phyloP scores from a whole-genome alignment of 805 yeast species.

The Cyberlindnera veronae region DNA sequence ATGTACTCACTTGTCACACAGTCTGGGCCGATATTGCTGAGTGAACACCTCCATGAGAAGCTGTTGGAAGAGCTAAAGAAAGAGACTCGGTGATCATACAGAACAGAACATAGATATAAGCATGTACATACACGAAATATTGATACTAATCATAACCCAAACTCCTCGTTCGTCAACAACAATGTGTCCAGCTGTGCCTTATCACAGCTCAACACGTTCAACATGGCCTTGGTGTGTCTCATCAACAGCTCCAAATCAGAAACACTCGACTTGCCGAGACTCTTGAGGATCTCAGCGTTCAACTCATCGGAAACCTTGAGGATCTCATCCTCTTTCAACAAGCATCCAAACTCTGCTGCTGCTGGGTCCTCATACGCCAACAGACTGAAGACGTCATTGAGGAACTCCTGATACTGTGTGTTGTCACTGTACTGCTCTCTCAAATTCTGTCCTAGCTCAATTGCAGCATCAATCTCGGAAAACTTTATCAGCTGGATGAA shows the following conservation, averaged over 20 bases:
- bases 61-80: slow-evolving; percentile 21
- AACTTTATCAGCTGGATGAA: slow-evolving; percentile 38
- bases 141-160: slow-evolving; percentile 17
- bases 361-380: slow-evolving; percentile 51
- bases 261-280: slow-evolving; percentile 39
- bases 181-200: slow-evolving; percentile 32
- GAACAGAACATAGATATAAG: background rate
- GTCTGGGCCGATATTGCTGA: slow-evolving; percentile 46
- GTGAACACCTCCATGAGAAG: slow-evolving; percentile 46
- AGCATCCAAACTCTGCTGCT: slow-evolving; percentile 35
- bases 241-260: slow-evolving; percentile 43
- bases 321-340: slow-evolving; percentile 35
- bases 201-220: slow-evolving; percentile 32
- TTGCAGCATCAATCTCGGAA: slow-evolving; percentile 30
- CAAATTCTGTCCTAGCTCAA: slow-evolving; percentile 38
- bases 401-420: slow-evolving; percentile 32
- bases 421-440: slow-evolving; percentile 31
- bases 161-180: slow-evolving; percentile 45
- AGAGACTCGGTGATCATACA: background rate
- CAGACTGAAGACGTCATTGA: slow-evolving; percentile 47
- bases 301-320: slow-evolving; percentile 39
- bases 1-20: slow-evolving; percentile 52
- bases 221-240: slow-evolving; percentile 37
- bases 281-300: slow-evolving; percentile 40
- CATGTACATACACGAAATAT: background rate